Conservation (phyloP, 176 grass and related monocot species). For the Aegilops speltoides region DNA sequence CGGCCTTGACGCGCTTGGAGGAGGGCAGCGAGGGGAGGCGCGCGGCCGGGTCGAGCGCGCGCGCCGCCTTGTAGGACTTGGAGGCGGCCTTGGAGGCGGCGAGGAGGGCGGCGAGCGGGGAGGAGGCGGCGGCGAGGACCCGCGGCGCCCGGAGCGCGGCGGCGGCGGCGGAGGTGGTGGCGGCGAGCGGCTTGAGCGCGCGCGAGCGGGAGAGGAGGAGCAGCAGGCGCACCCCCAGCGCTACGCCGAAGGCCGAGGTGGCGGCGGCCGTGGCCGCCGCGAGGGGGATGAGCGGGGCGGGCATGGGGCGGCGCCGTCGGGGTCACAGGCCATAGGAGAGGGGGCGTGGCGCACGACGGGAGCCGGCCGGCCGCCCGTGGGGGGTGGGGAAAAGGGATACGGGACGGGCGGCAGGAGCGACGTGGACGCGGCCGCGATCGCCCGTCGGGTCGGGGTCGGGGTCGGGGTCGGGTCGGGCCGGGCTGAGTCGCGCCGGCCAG, state of each 20-base stretch:
- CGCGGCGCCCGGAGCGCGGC: conserved; percentile 62
- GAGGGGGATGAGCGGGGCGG: conserved; percentile 13
- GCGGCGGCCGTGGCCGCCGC: conserved; percentile 13
- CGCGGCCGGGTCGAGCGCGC: conserved; percentile 42
- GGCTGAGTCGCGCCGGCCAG: no score
- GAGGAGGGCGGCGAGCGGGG: conserved; percentile 55
- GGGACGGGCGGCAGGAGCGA: neutral
- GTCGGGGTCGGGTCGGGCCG: neutral
- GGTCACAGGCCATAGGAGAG: no score
- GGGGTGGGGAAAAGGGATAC: neutral
- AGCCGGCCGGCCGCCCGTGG: no score
- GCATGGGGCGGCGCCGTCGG: neutral
- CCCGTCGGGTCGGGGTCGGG: neutral
- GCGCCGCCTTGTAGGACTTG: conserved; percentile 79
- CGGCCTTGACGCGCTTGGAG: conserved; percentile 57
- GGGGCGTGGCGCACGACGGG: neutral
- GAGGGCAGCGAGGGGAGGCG: conserved; percentile 29
- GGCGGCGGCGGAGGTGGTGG: conserved; percentile 55
- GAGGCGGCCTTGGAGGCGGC: conserved; percentile 73
- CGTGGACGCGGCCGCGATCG: conserved; percentile 38
- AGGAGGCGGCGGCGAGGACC: conserved; percentile 36
- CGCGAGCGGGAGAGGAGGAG: conserved; percentile 46
- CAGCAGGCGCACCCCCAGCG: conserved; percentile 44
- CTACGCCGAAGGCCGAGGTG: conserved; percentile 53
- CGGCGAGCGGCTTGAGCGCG: conserved; percentile 62